Conservation (phyloP, 2,329 filamentous ascomycete genomes). For the Talaromyces albobiverticillius region DNA sequence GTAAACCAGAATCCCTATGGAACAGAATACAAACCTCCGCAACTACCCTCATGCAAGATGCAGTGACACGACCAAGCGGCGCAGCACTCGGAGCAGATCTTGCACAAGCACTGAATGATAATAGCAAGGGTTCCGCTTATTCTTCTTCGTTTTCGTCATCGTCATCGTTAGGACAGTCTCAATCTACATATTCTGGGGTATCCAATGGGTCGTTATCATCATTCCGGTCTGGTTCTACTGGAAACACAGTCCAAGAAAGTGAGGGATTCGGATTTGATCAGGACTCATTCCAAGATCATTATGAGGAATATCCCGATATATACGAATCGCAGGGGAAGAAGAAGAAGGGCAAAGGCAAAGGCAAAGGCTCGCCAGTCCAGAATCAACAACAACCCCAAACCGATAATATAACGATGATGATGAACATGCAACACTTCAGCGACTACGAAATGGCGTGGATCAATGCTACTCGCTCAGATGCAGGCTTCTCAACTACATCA, state of each 20-base stretch:
- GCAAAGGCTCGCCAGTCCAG: neutral
- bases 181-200: neutral
- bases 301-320: no score
- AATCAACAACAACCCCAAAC: neutral
- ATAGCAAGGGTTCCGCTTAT: constrained; percentile 19
- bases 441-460: constrained; percentile 10
- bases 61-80: constrained; percentile 24
- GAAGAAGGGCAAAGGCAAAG: no score
- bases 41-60: constrained; percentile 29
- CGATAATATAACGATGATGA: neutral
- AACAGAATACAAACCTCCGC: constrained; percentile 34
- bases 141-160: neutral
- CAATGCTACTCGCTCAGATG: constrained; percentile 2
- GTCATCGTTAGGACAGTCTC: neutral
- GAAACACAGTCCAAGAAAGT: no score
- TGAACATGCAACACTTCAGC: neutral
- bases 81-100: constrained; percentile 20
- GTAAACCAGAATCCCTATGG: constrained; percentile 20
- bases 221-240: no score
- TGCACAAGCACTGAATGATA: constrained; percentile 20
- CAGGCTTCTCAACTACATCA: neutral
- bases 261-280: no score
- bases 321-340: no score
- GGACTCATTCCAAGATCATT: no score
- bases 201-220: constrained; percentile 2